These are phyloP conservation scores for Plasmopara halstedii DNA, from an alignment of 352 stramenopile species.

Conservation along the genomic window DNA sequence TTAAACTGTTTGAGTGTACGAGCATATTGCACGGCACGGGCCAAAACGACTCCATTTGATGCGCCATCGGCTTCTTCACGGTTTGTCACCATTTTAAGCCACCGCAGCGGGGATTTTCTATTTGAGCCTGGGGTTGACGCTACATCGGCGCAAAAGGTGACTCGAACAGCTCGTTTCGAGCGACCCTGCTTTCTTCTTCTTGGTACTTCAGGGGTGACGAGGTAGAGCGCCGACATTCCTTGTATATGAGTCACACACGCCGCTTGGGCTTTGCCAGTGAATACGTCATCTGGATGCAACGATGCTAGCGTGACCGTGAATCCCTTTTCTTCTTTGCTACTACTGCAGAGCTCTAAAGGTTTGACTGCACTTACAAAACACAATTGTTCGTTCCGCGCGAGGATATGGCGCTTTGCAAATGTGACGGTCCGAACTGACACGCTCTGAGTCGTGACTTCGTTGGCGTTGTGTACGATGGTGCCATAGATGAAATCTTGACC, in stretches of 20 bases:
- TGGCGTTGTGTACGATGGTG: conserved; percentile 29
- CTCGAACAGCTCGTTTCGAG: conserved; percentile 19
- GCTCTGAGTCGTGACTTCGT: conserved; percentile 12
- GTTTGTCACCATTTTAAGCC: conserved; percentile 12
- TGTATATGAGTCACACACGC: conserved; percentile 26
- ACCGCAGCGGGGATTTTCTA: conserved; percentile 10
- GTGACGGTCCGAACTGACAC: conserved; percentile 40
- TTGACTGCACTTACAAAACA: conserved; percentile 33
- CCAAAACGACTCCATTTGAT: conserved; percentile 16
- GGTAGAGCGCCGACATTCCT: conserved; percentile 22
- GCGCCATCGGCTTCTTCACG: conserved; percentile 18
- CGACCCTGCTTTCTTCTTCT: conserved; percentile 9
- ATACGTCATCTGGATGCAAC: conserved; percentile 33
- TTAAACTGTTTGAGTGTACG: conserved; percentile 14
- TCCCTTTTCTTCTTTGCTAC: conserved; percentile 4
- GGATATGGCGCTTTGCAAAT: conserved; percentile 34
- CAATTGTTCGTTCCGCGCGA: conserved; percentile 44
- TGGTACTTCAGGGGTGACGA: conserved; percentile 18
- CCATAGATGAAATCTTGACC: conserved; percentile 43
- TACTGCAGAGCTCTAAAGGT: background rate
- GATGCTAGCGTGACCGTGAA: conserved; percentile 35
- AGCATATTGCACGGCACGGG: conserved; percentile 14
- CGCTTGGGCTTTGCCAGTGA: conserved; percentile 36
- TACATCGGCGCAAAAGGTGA: conserved; percentile 34
- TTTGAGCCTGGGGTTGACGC: conserved; percentile 3